These are phyloP conservation scores for Coleophoma eucalyptorum DNA, from an alignment of 2,329 filamentous ascomycete genomes.

Conservation along the genomic window DNA sequence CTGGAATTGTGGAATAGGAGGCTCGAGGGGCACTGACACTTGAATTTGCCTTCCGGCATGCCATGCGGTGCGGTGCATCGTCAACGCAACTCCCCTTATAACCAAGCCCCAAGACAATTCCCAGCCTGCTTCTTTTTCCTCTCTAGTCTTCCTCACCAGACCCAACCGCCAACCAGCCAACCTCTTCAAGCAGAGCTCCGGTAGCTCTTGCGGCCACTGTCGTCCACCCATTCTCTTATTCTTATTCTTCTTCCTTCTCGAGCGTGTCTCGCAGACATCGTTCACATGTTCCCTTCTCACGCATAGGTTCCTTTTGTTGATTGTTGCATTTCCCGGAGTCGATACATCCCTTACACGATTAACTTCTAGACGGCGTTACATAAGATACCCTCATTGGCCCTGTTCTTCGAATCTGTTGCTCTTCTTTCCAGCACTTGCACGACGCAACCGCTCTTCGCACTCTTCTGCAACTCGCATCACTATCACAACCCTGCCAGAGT, in stretches of 20 bases:
- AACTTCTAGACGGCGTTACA: slow-evolving; percentile 16
- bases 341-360: slow-evolving; percentile 13
- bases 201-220: slow-evolving; percentile 32
- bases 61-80: slow-evolving; percentile 7
- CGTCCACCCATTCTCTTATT: slow-evolving; percentile 12
- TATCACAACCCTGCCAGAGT: background rate
- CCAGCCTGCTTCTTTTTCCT: slow-evolving; percentile 6
- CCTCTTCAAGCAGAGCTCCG: slow-evolving; percentile 40
- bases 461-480: slow-evolving; percentile 7
- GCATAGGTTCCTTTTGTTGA: slow-evolving; percentile 13
- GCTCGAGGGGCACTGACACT: slow-evolving; percentile 3
- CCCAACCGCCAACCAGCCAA: slow-evolving; percentile 18
- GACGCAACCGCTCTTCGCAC: background rate
- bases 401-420: background rate
- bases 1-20: background rate
- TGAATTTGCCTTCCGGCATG: too few species aligned
- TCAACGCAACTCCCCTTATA: background rate
- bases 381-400: slow-evolving; percentile 18
- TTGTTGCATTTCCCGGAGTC: slow-evolving; percentile 15
- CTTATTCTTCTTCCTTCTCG: slow-evolving; percentile 13
- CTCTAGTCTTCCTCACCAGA: slow-evolving; percentile 24
- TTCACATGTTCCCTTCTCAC: slow-evolving; percentile 9
- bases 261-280: slow-evolving; percentile 7
- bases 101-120: slow-evolving; percentile 7
- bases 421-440: slow-evolving; percentile 1